A percentile compares a stretch with the other conserved stretches of the same genome.
Evolutionary conservation across 2,329 filamentous ascomycete genomes (phyloP).

Genomic region (Chalaropsis thielavioides): DNA sequence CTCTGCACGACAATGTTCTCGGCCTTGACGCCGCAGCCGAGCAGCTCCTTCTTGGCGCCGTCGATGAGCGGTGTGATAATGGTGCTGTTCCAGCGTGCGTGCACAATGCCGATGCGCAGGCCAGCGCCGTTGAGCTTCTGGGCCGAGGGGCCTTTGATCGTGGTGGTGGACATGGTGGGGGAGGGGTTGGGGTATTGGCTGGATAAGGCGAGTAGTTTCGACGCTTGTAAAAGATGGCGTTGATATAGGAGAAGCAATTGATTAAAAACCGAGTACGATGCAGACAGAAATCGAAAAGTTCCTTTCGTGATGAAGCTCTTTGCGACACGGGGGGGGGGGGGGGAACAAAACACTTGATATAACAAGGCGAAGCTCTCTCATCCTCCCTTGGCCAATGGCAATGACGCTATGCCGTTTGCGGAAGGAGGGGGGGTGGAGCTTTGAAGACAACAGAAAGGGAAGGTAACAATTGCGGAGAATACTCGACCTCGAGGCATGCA

Average conservation of each 20-base stretch:
- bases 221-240: neutral
- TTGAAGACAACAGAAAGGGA: neutral
- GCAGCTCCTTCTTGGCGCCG: conserved; percentile 65
- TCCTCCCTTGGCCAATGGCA: conserved; percentile 1
- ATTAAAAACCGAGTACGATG: neutral
- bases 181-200: neutral
- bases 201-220: too few relatives aligned
- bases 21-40: conserved; percentile 65
- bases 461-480: neutral
- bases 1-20: conserved; percentile 80
- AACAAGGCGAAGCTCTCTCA: neutral
- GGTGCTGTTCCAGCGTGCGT: conserved; percentile 84
- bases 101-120: conserved; percentile 85
- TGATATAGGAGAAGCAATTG: neutral
- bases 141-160: conserved; percentile 41
- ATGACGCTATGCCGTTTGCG: neutral
- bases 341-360: neutral
- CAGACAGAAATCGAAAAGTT: neutral
- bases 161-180: neutral
- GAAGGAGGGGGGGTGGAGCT: conserved; percentile 2
- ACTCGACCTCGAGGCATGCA: neutral
- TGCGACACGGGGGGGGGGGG: neutral
- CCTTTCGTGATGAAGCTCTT: neutral
- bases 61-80: conserved; percentile 77
- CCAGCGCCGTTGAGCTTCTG: conserved; percentile 51